Evolutionary conservation across 2,329 filamentous ascomycete species (phyloP).

Genomic region (Penicillium sumatraense): DNA sequence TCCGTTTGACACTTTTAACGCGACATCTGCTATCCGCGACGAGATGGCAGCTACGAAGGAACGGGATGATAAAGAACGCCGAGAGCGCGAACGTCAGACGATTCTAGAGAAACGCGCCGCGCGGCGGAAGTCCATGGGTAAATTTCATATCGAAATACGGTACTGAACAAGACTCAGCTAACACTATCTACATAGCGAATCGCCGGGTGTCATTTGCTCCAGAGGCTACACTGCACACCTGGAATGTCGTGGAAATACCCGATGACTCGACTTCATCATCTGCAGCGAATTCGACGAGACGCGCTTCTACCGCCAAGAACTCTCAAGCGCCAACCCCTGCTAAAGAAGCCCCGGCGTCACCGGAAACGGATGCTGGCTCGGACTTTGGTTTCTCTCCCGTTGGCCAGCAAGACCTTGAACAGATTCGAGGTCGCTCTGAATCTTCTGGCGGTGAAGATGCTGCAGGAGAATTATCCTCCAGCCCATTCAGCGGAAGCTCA

Average conservation of each 20-base stretch:
- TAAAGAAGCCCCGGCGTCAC: constrained; percentile 65
- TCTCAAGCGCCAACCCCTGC: constrained; percentile 54
- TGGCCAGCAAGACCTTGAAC: constrained; percentile 67
- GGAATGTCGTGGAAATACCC: constrained; percentile 88
- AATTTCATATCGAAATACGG: constrained; percentile 10
- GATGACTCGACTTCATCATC: constrained; percentile 83
- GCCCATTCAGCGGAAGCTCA: constrained; percentile 70
- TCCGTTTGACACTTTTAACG: constrained; percentile 52
- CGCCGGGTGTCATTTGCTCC: constrained; percentile 95
- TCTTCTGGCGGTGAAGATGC: constrained; percentile 57
- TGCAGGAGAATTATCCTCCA: constrained; percentile 73
- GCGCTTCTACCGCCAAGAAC: constrained; percentile 71
- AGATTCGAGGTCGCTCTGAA: constrained; percentile 52
- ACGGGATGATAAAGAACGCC: constrained; percentile 68
- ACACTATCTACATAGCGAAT: constrained; percentile 61
- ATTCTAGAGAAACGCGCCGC: constrained; percentile 78
- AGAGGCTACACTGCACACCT: constrained; percentile 95
- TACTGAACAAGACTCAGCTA: constrained; percentile 8
- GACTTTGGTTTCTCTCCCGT: constrained; percentile 64
- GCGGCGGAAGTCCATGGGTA: constrained; percentile 83
- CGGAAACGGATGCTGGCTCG: constrained; percentile 64
- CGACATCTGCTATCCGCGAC: constrained; percentile 42
- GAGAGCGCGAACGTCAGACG: constrained; percentile 62
- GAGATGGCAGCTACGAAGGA: constrained; percentile 70
- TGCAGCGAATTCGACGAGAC: constrained; percentile 73